phyloP scores from a whole-genome alignment of 2,329 filamentous ascomycete genomes.

The Trichoderma atroviride region DNA sequence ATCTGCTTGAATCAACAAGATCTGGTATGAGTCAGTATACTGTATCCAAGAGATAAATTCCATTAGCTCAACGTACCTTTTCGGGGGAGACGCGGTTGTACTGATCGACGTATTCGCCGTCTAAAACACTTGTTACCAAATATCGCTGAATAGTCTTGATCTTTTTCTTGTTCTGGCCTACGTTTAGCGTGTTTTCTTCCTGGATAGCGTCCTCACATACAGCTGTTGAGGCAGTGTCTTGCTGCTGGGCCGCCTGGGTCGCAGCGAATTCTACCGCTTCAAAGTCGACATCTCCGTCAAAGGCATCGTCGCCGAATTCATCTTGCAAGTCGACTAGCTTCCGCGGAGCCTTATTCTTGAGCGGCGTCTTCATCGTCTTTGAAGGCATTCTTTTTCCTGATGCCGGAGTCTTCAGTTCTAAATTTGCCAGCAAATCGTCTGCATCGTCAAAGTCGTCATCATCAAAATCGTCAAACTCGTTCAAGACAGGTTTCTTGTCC shows the following conservation, averaged over 20 bases:
- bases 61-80: conserved; percentile 60
- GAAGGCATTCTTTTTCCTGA: conserved; percentile 10
- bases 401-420: conserved; percentile 31
- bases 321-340: conserved; percentile 33
- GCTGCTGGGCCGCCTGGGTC: conserved; percentile 61
- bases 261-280: conserved; percentile 74
- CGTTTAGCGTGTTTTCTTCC: conserved; percentile 60
- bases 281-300: conserved; percentile 75
- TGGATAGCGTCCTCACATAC: conserved; percentile 41
- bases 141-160: conserved; percentile 83
- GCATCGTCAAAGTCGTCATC: conserved; percentile 60
- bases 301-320: conserved; percentile 47
- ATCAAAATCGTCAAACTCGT: conserved; percentile 69
- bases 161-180: conserved; percentile 66
- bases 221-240: conserved; percentile 35
- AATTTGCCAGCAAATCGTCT: conserved; percentile 37
- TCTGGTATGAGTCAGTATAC: conserved; percentile 49
- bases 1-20: conserved; percentile 82
- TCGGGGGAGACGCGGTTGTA: conserved; percentile 64
- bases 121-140: conserved; percentile 72
- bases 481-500: neutral
- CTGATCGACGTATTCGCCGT: conserved; percentile 67
- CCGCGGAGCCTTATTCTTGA: conserved; percentile 17
- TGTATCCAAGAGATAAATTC: neutral
- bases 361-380: conserved; percentile 5